Evolutionary conservation across 345 rosid species (phyloP), one percentile per base, ranked within the genome.

Genomic region (Brassica napus): DNA sequence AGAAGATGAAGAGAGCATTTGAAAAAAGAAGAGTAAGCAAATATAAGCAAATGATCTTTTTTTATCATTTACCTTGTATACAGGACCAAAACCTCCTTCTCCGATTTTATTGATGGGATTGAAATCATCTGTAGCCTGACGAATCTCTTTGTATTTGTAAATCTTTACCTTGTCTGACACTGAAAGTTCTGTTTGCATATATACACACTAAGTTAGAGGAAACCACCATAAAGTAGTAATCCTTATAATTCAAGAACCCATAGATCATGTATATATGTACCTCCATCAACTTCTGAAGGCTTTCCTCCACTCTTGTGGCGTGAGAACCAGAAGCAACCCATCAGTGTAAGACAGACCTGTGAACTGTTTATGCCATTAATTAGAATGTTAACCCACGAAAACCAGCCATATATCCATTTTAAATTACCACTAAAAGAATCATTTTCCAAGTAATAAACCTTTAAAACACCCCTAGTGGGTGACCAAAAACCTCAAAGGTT

Each of bases 11-110:
- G 52, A 44, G 52, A 44, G 15, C 5, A 44, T 12, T 44, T 44
- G 3, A 12, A 12, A 44, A 3, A 44, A 44, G n/a, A 44, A 44
- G n/a, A 44, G 52, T 44, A 12, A 44, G 5, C 52, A 44, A 18
- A 18, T 18, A 18, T 18, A 18, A 18, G 18, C 18, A 44, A 11
- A 11, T 11, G 52, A 44, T 44, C 23, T 2, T 2, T 39, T 35
- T 8, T 39, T 39, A 3, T 9, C 8, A 39, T 39, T 39, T 44
- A 44, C 52, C 52, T 89, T 90, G 79, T 88, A 93, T 21, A 94
- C 98, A 73, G 89, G 85, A 83, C 98, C 98, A 67, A 92, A 94
- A 35, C 97, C 98, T 42, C 98, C 98, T 84, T 91, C 98, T 37
- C 98, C 98, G 76, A 94, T 91, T 80, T 94, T 91, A 75, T 87